Base-by-base conservation (phyloP, 257 asterid genomes). In the Rubia yunnanensis region DNA sequence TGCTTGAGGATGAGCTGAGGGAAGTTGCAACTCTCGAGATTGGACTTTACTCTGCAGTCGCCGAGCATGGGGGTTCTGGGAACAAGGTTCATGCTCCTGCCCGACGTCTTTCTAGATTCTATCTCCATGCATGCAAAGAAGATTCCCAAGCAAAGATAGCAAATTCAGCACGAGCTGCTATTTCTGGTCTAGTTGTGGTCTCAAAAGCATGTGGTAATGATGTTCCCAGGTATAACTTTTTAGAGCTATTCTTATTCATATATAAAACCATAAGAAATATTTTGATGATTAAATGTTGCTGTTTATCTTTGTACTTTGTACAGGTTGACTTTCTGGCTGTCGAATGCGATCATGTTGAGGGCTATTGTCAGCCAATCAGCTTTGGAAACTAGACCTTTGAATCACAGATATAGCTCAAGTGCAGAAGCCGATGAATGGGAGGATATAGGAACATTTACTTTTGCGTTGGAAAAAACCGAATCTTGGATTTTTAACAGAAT, bases 121-220 rank as follows among this genome's bases (percentile, higher is more conserved):
- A 88, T 65, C 83, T 54, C 57, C 87, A 84, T 72, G 88, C 90
- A 67, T 88, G 90, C 72, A 77, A 71, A 70, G 72, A 53, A 60
- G 81, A 83, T 2, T 79, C 86, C 41, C 86, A 70, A 63, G 83
- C 84, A 63, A 89, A 84, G 78, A 86, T 85, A 60, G 90, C 96
- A 52, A 79, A 94, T 71, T 87, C 89, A 17, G 96, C 96, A 44
- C 79, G 87, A 78, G 88, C 97, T 70, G 84, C 83, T 20, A 74
- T 88, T 44, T 90, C 96, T 15, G 99, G 99, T 24, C 72, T 94
- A 56, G 80, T 90, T 72, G 74, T 90, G 73, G 96, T 94, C 76
- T 84, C 97, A 56, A 94, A 84, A 81, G 88, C 96, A 26, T 94
- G 99, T 49, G 97, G 99, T 69, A 86, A 89, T 53, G 99, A 94